Evolutionary conservation across 768 basidiomycete genomes (phyloP), one percentile per base, ranked within the genome.

Genomic region (Macrolepiota albuminosa): DNA sequence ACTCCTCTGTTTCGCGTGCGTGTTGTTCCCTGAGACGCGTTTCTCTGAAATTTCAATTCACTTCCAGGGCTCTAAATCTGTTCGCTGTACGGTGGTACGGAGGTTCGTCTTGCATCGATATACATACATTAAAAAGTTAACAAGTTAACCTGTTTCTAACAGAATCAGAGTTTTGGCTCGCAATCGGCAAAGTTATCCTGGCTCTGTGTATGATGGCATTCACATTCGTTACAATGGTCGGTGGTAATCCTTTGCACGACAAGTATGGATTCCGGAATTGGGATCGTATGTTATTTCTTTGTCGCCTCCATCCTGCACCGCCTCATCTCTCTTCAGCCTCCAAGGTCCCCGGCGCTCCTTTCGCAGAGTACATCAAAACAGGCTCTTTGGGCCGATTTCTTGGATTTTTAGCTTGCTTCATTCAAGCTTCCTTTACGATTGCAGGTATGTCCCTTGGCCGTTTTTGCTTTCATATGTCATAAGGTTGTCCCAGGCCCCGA

Each of bases 351-450:
- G 81, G 80, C 4, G 71, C 84, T 21, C 84, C 86, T 1, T 84
- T 87, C 57, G 81, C 78, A 11, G 82, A 85, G 68, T 81, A 84
- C 69, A 74, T 79, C 52, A 76, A 81, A 62, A 69, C 72, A 0
- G 86, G 86, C n/a, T 68, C 76, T 4, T 69, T 80, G 16, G 86
- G 86, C 14, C 78, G 75, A 24, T 87, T 88, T 71, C 72, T 87
- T 21, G 86, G 84, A 8, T 87, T 87, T 70, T 75, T 84, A 59
- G 77, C 83, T 2, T 86, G 85, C 61, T 69, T 88, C 53, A 84
- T 81, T 42, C 82, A 85, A 64, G 85, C 85, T 6, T 76, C 81
- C 1, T 86, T 83, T 69, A 85, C 84, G 2, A 85, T 82, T 61
- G 82, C 82, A 59, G 85, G 84, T 71, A 77, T 70, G 42, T 73